Conservation (phyloP, 1,139 yeast species). For the Chernovozyma sophiae-reginae region DNA sequence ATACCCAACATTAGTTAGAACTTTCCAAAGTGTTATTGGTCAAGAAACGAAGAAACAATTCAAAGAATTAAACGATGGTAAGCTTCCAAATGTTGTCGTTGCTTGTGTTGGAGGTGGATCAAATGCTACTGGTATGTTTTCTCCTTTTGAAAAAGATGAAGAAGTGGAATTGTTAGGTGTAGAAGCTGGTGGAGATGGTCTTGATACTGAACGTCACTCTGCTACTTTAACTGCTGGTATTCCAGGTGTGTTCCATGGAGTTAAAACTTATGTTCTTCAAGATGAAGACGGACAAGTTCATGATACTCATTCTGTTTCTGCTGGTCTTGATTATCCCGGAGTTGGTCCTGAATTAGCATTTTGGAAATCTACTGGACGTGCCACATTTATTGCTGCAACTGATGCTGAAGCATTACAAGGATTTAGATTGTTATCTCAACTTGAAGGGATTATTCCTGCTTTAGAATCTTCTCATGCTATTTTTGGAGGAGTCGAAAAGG, state of each 20-base stretch:
- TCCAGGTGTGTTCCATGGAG: conserved; percentile 99
- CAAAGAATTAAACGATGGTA: conserved; percentile 69
- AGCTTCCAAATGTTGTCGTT: conserved; percentile 86
- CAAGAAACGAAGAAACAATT: conserved; percentile 91
- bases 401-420: conserved; percentile 93
- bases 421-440: conserved; percentile 80
- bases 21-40: conserved; percentile 97
- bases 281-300: conserved; percentile 91
- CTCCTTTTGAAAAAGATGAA: conserved; percentile 82
- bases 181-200: conserved; percentile 98
- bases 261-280: conserved; percentile 88
- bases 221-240: conserved; percentile 91
- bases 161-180: conserved; percentile 84
- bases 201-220: conserved; percentile 80
- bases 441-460: conserved; percentile 98
- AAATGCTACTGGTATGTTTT: conserved; percentile 92
- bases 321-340: conserved; percentile 98
- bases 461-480: conserved; percentile 96
- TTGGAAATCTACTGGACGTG: conserved; percentile 95
- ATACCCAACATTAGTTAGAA: conserved; percentile 94
- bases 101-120: conserved; percentile 99
- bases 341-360: conserved; percentile 97
- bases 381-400: conserved; percentile 83
- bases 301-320: conserved; percentile 96
- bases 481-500: conserved; percentile 83